phyloP scores from a whole-genome alignment of 805 yeast genomes.

The Metschnikowia peoriensis region DNA sequence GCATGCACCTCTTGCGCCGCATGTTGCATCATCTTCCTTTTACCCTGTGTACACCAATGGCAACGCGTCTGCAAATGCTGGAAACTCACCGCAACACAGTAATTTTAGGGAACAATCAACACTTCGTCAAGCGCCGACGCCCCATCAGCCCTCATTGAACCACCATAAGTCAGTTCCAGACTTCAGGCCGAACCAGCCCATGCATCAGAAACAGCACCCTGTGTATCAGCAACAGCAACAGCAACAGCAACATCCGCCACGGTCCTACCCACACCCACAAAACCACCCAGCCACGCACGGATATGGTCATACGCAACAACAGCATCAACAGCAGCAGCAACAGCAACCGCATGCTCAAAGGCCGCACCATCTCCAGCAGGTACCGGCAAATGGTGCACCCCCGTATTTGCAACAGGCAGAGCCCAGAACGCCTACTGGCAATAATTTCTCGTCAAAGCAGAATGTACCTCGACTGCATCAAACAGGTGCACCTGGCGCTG shows the following conservation, averaged over 20 bases:
- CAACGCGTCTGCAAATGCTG: neutral
- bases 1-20: neutral
- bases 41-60: neutral
- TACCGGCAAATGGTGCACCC: neutral
- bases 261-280: too few relatives aligned
- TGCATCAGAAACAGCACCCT: constrained; percentile 4
- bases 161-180: constrained; percentile 5
- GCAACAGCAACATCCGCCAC: neutral
- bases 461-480: neutral
- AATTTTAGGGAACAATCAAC: constrained; percentile 3
- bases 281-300: too few relatives aligned
- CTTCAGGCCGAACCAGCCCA: constrained; percentile 7
- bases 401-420: neutral
- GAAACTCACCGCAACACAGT: neutral
- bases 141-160: neutral
- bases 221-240: neutral
- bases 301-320: neutral
- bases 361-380: neutral
- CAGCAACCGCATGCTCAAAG: neutral
- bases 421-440: neutral
- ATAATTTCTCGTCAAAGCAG: neutral
- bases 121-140: neutral
- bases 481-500: neutral
- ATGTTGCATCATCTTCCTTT: neutral
- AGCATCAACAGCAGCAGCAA: neutral